Conservation (phyloP, 176 grass and related monocot species). For the Stipa capillata region DNA sequence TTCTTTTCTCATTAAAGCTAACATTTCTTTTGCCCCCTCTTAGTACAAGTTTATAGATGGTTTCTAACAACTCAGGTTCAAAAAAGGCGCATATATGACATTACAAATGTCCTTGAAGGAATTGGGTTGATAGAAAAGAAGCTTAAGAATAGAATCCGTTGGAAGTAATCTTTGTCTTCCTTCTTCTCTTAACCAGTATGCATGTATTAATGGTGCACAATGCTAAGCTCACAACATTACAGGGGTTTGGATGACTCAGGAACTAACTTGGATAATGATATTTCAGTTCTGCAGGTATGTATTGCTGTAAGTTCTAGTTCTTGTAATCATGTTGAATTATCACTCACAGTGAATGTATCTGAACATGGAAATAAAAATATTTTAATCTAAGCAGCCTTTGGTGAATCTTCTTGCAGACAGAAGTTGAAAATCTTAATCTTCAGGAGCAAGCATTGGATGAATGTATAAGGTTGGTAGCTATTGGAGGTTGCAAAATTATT, state of each 20-base stretch:
- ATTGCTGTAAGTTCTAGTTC: slow-evolving; percentile 4
- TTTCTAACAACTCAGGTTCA: slow-evolving; percentile 58
- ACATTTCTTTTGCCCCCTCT: slow-evolving; percentile 9
- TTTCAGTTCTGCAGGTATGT: slow-evolving; percentile 63
- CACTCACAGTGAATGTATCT: neutral
- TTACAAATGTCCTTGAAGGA: slow-evolving; percentile 98
- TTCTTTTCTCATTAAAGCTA: slow-evolving; percentile 5
- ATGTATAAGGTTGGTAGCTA: slow-evolving; percentile 50
- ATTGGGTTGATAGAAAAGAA: slow-evolving; percentile 95
- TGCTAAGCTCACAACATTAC: slow-evolving; percentile 19
- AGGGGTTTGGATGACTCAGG: slow-evolving; percentile 54
- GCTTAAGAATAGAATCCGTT: slow-evolving; percentile 70
- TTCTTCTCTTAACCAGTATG: slow-evolving; percentile 11
- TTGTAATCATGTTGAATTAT: slow-evolving; percentile 1
- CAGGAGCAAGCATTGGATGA: slow-evolving; percentile 68
- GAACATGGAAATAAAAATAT: neutral
- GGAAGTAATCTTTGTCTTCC: slow-evolving; percentile 57
- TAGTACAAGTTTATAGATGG: slow-evolving; percentile 2
- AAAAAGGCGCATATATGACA: slow-evolving; percentile 95
- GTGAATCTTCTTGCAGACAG: slow-evolving; percentile 41
- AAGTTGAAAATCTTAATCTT: slow-evolving; percentile 63
- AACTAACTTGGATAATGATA: slow-evolving; percentile 44
- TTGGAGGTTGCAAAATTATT: slow-evolving; percentile 22
- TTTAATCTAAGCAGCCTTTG: slow-evolving; percentile 10
- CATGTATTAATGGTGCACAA: slow-evolving; percentile 24